Evolutionary conservation across 2,329 filamentous ascomycete species (phyloP).

Genomic region (Fonsecaea multimorphosa): DNA sequence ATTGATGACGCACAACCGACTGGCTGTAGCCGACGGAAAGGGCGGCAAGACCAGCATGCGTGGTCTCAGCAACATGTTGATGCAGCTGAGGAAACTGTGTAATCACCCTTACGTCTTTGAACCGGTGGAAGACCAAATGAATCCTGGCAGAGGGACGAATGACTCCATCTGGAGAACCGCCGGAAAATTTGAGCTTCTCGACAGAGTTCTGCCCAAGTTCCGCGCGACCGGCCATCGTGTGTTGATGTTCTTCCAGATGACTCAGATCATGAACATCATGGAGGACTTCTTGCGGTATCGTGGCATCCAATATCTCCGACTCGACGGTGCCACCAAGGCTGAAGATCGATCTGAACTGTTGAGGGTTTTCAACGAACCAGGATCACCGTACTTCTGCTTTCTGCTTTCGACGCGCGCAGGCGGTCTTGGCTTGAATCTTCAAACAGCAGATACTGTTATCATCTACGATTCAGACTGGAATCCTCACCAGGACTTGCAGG

Average conservation of each 20-base stretch:
- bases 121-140: conserved; percentile 97
- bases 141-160: conserved; percentile 84
- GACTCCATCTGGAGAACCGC: conserved; percentile 93
- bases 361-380: conserved; percentile 83
- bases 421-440: conserved; percentile 94
- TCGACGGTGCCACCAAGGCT: conserved; percentile 96
- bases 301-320: conserved; percentile 82
- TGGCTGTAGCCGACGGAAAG: conserved; percentile 93
- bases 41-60: conserved; percentile 92
- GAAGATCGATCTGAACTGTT: conserved; percentile 94
- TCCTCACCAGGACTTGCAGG: conserved; percentile 97
- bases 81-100: conserved; percentile 98
- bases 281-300: conserved; percentile 92
- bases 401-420: conserved; percentile 97
- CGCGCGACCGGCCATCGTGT: conserved; percentile 89
- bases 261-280: conserved; percentile 99
- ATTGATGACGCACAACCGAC: conserved; percentile 92
- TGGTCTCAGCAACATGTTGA: conserved; percentile 98
- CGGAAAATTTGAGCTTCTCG: conserved; percentile 95
- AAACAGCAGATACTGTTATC: conserved; percentile 98
- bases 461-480: conserved; percentile 99
- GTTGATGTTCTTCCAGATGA: conserved; percentile 99
- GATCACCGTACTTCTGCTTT: conserved; percentile 97
- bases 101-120: conserved; percentile 99
- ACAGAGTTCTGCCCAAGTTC: conserved; percentile 93